These are phyloP conservation scores for Adansonia madagascariensis DNA, from an alignment of 441 rosid species.

Conservation along the genomic window DNA sequence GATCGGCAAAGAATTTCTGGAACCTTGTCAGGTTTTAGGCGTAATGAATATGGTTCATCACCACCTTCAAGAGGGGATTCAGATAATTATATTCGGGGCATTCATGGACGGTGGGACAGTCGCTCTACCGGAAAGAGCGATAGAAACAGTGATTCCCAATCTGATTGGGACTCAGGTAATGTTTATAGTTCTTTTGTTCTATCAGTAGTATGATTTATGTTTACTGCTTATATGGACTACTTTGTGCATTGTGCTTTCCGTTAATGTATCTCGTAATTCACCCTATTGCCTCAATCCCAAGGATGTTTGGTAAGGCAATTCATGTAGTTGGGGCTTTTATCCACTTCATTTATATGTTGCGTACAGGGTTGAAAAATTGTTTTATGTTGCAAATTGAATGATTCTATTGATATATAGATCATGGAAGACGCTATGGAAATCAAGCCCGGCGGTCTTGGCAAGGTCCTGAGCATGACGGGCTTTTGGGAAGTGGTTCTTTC, in stretches of 20 bases:
- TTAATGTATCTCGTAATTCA: background rate
- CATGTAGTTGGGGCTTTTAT: background rate
- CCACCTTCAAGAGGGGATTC: constrained; percentile 86
- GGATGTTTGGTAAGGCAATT: background rate
- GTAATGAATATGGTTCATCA: constrained; percentile 84
- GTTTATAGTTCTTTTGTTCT: constrained; percentile 24
- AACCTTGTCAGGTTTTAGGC: constrained; percentile 59
- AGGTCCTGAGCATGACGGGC: constrained; percentile 94
- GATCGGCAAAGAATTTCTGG: constrained; percentile 68
- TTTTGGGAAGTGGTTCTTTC: constrained; percentile 95
- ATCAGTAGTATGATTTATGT: background rate
- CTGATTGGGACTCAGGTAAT: constrained; percentile 80
- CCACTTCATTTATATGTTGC: constrained; percentile 3
- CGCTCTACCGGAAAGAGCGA: constrained; percentile 81
- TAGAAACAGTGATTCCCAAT: constrained; percentile 73
- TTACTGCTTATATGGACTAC: background rate
- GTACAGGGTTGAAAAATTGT: background rate
- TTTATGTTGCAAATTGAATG: background rate
- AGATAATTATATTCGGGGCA: constrained; percentile 55
- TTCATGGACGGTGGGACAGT: constrained; percentile 88
- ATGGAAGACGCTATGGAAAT: constrained; percentile 68
- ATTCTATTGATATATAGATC: constrained; percentile 44
- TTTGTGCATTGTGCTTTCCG: background rate
- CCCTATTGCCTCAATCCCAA: constrained; percentile 4
- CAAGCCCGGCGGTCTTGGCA: constrained; percentile 87